Percentiles rank a stretch among this genome's conserved stretches.
These are phyloP conservation scores for Ganoderma leucocontextum DNA, from an alignment of 1,284 basidiomycete species.

Conservation along the genomic window DNA sequence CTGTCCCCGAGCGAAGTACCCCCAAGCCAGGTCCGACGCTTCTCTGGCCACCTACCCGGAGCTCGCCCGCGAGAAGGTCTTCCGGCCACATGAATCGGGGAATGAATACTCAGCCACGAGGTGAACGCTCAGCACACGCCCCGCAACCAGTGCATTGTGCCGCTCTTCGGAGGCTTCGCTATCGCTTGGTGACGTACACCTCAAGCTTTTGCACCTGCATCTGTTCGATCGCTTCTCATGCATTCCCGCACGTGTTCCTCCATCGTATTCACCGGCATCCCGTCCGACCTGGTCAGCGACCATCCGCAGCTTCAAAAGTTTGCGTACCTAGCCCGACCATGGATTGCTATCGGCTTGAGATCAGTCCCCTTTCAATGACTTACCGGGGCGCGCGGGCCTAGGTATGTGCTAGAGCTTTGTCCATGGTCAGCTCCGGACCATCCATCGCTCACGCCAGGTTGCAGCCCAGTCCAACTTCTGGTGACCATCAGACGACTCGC, in stretches of 20 bases:
- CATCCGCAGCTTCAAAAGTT: neutral
- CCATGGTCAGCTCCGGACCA: neutral
- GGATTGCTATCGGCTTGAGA: neutral
- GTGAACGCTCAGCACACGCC: neutral
- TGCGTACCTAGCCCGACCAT: neutral
- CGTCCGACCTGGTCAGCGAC: neutral
- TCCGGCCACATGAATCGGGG: conserved; percentile 14
- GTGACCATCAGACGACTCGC: neutral
- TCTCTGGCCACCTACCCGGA: conserved; percentile 11
- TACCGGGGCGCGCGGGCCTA: neutral
- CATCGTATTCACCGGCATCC: neutral
- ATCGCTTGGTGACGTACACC: conserved; percentile 1
- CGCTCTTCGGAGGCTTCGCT: neutral
- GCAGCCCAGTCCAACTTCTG: neutral
- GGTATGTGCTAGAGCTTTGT: neutral
- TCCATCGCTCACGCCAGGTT: neutral
- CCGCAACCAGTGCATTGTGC: neutral
- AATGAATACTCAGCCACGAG: conserved; percentile 21
- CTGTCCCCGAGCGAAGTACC: conserved; percentile 6
- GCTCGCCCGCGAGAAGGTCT: neutral
- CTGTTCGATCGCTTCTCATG: neutral
- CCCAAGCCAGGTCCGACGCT: neutral
- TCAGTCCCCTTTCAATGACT: neutral
- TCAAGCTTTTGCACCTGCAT: neutral
- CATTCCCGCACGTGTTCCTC: neutral